Conservation (phyloP, 129 eudicot genomes). For the Pittosporum tobira region DNA sequence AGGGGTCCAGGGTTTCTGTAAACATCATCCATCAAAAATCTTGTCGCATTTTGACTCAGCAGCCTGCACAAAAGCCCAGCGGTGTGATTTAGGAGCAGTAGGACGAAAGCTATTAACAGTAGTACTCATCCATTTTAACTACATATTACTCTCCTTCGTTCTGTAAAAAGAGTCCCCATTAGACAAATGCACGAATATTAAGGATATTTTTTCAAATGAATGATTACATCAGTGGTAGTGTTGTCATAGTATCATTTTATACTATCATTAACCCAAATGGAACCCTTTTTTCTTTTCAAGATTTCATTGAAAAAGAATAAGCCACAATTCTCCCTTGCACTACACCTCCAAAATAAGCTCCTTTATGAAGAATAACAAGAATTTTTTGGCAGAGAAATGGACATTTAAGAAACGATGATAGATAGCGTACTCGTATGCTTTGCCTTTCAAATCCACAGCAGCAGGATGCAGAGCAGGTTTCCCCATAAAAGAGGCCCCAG, state of each 20-base stretch:
- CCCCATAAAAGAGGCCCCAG: slow-evolving; percentile 58
- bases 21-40: slow-evolving; percentile 67
- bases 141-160: background rate
- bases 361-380: too few relatives aligned
- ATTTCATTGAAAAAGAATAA: background rate
- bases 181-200: too few relatives aligned
- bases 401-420: background rate
- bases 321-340: too few relatives aligned
- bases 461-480: slow-evolving; percentile 84
- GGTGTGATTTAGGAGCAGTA: background rate
- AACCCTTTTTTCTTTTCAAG: too few relatives aligned
- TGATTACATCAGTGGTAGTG: too few relatives aligned
- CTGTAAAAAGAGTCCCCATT: too few relatives aligned
- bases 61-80: slow-evolving; percentile 37
- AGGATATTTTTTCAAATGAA: too few relatives aligned
- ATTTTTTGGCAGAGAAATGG: background rate
- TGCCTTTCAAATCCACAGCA: slow-evolving; percentile 79
- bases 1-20: slow-evolving; percentile 94
- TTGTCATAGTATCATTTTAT: too few relatives aligned
- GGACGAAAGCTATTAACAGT: background rate
- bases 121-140: background rate
- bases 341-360: too few relatives aligned
- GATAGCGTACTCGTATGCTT: slow-evolving; percentile 68
- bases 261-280: too few relatives aligned
- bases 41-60: slow-evolving; percentile 64